A percentile compares a stretch with the other conserved stretches of the same genome.
phyloP scores from a whole-genome alignment of 495 filamentous ascomycete genomes.

The Xylaria longipes region DNA sequence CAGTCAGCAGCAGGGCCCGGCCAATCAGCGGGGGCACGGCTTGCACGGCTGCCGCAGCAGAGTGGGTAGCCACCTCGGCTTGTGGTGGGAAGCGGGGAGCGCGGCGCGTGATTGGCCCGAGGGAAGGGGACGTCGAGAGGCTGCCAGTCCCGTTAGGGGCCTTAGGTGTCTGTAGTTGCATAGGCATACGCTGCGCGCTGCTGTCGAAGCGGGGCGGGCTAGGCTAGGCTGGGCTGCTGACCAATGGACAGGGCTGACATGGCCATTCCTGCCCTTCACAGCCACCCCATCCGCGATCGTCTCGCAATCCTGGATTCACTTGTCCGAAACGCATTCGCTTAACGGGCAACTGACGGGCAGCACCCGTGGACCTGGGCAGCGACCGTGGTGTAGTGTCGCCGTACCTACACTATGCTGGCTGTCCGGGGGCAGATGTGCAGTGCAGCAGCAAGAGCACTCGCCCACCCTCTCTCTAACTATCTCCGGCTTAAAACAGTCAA shows the following conservation, averaged over 20 bases:
- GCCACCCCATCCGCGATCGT: conserved; percentile 17
- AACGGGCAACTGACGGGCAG: too few species aligned
- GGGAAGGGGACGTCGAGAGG: conserved; percentile 3
- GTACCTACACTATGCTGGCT: neutral
- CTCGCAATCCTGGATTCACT: conserved; percentile 21
- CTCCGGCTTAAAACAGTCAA: neutral
- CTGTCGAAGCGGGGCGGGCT: conserved; percentile 25
- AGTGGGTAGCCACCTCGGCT: conserved; percentile 8
- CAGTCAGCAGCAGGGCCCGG: neutral
- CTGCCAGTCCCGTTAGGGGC: conserved; percentile 14
- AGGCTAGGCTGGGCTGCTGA: conserved; percentile 27
- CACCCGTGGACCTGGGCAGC: too few species aligned
- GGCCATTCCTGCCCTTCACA: conserved; percentile 7
- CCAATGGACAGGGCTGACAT: conserved; percentile 25
- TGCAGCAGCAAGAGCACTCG: neutral
- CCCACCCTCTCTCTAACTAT: conserved; percentile 6
- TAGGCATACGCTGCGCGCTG: neutral
- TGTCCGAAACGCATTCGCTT: conserved; percentile 27
- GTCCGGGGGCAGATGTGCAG: neutral
- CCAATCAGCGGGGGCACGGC: conserved; percentile 20
- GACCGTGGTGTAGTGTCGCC: neutral
- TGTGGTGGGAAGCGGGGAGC: neutral
- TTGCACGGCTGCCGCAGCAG: conserved; percentile 18
- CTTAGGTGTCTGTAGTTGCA: conserved; percentile 1
- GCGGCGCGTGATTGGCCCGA: neutral